Base-by-base conservation (phyloP, 768 basidiomycete species). In the Suillus alpinus region DNA sequence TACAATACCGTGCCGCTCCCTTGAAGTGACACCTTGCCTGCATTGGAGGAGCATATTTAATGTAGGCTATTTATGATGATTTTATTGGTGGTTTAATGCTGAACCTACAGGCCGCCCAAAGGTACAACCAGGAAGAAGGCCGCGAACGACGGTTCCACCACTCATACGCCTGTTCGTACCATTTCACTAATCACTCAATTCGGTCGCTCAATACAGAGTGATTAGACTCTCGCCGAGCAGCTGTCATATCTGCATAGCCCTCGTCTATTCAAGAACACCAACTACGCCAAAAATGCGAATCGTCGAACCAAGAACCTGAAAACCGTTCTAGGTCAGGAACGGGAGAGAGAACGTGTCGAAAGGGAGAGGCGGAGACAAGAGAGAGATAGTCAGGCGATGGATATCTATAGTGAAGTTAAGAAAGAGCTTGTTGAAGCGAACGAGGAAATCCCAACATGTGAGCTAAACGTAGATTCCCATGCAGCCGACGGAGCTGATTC, bases 281-380 rank as follows among this genome's bases (percentile, higher is more conserved):
- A 79, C 31, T 90, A 91, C 67, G 78, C 78, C 7, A 91, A 88
- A 74, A 91, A 91, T 66, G 68, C 81, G 7, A 89, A 85, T 61
- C 80, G 91, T 8, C 80, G 91, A 23, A 84, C 89, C 23, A 92
- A 91, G 78, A 91, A 92, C 65, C 70, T 92, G 67, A 94, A 94
- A 74, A 80, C 85, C 3, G 86, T 94, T 2, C 77, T 94, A 23
- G 81, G 83, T 0, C 88, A 91, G 64, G 92, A 94, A 69, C 83
- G 89, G 6, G 92, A 94, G 65, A 81, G 88, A 0, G 90, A 92
- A 63, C 78, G 84, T n/a, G 69, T 78, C 36, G 88, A 88, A 59
- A 78, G 89, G 6, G 91, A 92, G 66, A 75, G 78, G 12, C 75
- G 81, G 62, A 76, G 85, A 40, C 71, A 76, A 32, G 83, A 83